A percentile compares a stretch with the other conserved stretches of the same genome.
These are phyloP conservation scores for Pyrenochaeta sp. DNA, from an alignment of 2,329 filamentous ascomycete genomes.

Conservation along the genomic window DNA sequence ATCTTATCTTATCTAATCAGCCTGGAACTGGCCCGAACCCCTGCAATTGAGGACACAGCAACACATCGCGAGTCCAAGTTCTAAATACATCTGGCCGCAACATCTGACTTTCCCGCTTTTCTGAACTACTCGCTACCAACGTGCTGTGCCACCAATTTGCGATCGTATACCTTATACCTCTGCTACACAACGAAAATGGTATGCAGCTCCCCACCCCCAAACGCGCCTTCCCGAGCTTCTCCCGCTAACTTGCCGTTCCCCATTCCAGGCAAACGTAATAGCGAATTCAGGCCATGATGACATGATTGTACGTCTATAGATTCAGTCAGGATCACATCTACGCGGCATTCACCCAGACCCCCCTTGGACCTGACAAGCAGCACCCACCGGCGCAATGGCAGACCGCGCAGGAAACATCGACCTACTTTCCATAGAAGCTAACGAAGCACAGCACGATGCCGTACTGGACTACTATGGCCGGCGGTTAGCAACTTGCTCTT, in stretches of 20 bases:
- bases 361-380: not conserved
- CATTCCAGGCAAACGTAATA: constrained; percentile 75
- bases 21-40: constrained; percentile 29
- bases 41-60: constrained; percentile 46
- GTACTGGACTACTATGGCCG: constrained; percentile 98
- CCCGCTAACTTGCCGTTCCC: constrained; percentile 41
- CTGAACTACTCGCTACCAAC: not conserved
- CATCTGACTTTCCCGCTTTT: constrained; percentile 11
- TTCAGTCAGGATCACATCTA: not conserved
- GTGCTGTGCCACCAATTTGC: not conserved
- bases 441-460: constrained; percentile 81
- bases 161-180: not conserved
- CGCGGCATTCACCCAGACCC: not conserved
- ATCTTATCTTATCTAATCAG: constrained; percentile 46
- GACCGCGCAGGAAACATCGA: constrained; percentile 22
- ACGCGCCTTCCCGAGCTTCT: constrained; percentile 32
- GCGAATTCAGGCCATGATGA: constrained; percentile 93
- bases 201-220: constrained; percentile 18
- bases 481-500: constrained; percentile 94
- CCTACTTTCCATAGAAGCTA: constrained; percentile 43
- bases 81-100: constrained; percentile 22
- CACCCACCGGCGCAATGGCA: constrained; percentile 18
- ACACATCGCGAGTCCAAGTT: constrained; percentile 33
- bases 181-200: constrained; percentile 35
- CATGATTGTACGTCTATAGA: constrained; percentile 85